Percentiles rank a stretch among this genome's conserved stretches.
Conservation (phyloP, 2,329 filamentous ascomycete species). For the Boeremia exigua region DNA sequence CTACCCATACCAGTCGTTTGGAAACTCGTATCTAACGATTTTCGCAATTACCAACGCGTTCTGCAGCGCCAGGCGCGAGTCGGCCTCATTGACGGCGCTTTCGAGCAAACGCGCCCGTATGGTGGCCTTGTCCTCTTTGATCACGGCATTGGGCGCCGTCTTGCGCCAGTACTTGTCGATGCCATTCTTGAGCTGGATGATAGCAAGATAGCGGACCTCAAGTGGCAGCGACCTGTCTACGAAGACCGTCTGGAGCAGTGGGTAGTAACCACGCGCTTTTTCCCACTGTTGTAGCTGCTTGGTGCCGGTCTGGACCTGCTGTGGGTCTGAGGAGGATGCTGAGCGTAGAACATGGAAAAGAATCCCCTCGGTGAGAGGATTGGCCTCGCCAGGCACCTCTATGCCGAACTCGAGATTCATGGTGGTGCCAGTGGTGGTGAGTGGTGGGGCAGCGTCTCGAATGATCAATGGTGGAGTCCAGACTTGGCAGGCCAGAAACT, state of each 20-base stretch:
- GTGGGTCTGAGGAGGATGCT: slow-evolving; percentile 55
- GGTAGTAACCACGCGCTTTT: slow-evolving; percentile 55
- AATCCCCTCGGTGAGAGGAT: slow-evolving; percentile 56
- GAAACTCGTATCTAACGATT: slow-evolving; percentile 87
- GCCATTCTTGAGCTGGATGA: slow-evolving; percentile 95
- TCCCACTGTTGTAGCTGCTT: slow-evolving; percentile 61
- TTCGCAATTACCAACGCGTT: slow-evolving; percentile 89
- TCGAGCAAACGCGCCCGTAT: slow-evolving; percentile 79
- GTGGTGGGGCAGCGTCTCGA: background rate
- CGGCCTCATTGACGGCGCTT: slow-evolving; percentile 77
- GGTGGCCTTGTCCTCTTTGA: slow-evolving; percentile 72
- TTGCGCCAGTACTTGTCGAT: slow-evolving; percentile 94
- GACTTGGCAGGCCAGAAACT: no score
- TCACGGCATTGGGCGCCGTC: slow-evolving; percentile 71
- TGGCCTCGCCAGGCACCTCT: slow-evolving; percentile 83
- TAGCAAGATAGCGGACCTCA: slow-evolving; percentile 83
- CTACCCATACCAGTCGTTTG: slow-evolving; percentile 72
- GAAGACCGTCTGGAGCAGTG: slow-evolving; percentile 70
- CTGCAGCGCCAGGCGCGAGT: slow-evolving; percentile 78
- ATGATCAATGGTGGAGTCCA: background rate
- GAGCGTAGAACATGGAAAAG: slow-evolving; percentile 57
- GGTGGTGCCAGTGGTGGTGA: background rate
- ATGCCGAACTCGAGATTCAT: slow-evolving; percentile 55
- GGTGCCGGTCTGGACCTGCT: slow-evolving; percentile 59
- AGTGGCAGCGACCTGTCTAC: slow-evolving; percentile 77